Percentiles rank a stretch among this genome's conserved stretches.
phyloP scores from a whole-genome alignment of 352 stramenopile species.

The Phytophthora fragariaefolia region DNA sequence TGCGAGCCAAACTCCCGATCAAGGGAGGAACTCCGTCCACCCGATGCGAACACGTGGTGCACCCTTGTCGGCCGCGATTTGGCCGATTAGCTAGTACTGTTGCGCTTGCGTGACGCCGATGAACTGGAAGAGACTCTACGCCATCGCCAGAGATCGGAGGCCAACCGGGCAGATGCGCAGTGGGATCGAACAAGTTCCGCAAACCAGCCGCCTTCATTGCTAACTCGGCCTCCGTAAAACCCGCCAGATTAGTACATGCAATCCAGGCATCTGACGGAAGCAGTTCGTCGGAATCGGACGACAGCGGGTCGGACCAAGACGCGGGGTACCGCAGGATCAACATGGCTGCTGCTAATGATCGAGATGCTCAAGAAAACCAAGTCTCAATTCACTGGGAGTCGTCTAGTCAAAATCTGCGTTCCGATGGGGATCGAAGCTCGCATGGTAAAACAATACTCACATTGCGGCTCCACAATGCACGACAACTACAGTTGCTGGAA shows the following conservation, averaged over 20 bases:
- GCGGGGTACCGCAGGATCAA: too few species aligned
- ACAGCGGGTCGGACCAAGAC: background rate
- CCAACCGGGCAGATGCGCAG: background rate
- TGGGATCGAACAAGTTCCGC: background rate
- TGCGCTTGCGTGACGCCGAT: background rate
- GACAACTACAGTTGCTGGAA: too few species aligned
- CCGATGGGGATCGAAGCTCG: background rate
- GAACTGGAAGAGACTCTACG: background rate
- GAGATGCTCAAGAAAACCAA: too few species aligned
- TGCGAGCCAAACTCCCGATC: slow-evolving; percentile 1
- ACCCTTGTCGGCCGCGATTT: background rate
- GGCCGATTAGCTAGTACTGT: background rate
- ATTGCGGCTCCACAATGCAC: too few species aligned
- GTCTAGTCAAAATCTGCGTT: background rate
- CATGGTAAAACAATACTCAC: background rate
- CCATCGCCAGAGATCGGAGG: background rate
- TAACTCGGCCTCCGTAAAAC: background rate
- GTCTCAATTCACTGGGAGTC: too few species aligned
- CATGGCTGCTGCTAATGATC: too few species aligned
- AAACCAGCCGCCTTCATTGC: background rate
- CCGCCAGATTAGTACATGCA: background rate
- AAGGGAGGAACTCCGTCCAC: background rate
- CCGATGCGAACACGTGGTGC: background rate
- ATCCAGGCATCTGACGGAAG: background rate
- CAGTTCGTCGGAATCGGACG: background rate